Base-by-base conservation (phyloP, 352 stramenopile genomes). In the Globisporangium parvum region DNA sequence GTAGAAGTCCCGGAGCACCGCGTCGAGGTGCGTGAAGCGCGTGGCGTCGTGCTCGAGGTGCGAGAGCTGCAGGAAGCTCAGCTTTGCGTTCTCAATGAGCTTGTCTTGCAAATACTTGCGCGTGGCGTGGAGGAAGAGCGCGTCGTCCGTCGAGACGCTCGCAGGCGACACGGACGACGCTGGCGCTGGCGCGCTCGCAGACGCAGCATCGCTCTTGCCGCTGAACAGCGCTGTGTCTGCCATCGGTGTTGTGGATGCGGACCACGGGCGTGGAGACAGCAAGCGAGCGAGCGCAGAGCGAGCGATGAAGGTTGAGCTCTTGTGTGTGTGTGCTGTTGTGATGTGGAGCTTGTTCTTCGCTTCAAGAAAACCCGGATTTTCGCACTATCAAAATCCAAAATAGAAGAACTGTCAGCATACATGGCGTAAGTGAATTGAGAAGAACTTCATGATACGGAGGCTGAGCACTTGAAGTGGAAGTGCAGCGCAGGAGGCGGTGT, bases 1-100 rank as follows among this genome's bases (percentile, higher is more conserved):
- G 67, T 90, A 90, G 26, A 78, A 81, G 58, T 88, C 77, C 26
- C 77, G 67, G 6, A 90, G 60, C n/a, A 70, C 69, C 21, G 67
- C 66, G 33, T 88, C 77, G 18, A 90, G 59, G 55, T 73, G 84
- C 37, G 54, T 14, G 40, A 64, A 60, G 28, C 67, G 65, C 28
- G 62, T 63, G n/a, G 41, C 24, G 17, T 41, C 26, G 28, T 63
- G 54, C 47, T 83, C 75, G 3, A 90, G 65, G 33, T 69, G 62
- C n/a, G 77, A 73, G 12, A 90, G 73, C 65, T 70, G 69, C 50
- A 87, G 66, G 57, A 90, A 90, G 35, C 53, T 62, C 51, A 66
- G 52, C 37, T 71, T 69, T 37, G 80, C 80, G 31, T 72, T 65
- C 55, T 86, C 77, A 18, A 82, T 75, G 47, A 82, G 63, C 55